Percentiles rank a stretch among this genome's conserved stretches.
These are phyloP conservation scores for Xylaria sp. DNA, from an alignment of 495 filamentous ascomycete species.

Conservation along the genomic window DNA sequence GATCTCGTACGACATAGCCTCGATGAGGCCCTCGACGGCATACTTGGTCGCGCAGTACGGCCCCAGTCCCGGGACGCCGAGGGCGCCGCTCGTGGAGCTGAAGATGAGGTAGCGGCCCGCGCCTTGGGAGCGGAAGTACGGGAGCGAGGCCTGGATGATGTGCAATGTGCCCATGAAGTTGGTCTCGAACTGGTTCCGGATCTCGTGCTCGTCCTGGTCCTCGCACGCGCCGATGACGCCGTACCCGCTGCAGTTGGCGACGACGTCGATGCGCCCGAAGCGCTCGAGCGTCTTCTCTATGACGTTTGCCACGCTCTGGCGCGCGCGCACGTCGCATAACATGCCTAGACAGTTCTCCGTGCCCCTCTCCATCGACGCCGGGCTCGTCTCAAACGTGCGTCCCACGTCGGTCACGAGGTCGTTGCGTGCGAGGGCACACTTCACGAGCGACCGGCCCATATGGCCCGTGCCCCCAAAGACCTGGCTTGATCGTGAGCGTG, in stretches of 20 bases:
- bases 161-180: constrained; percentile 95
- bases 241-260: constrained; percentile 91
- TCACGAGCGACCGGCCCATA: constrained; percentile 90
- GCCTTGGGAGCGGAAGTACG: constrained; percentile 80
- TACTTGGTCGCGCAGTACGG: constrained; percentile 98
- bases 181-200: constrained; percentile 95
- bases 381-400: constrained; percentile 78
- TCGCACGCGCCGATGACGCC: constrained; percentile 96
- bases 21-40: constrained; percentile 91
- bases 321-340: constrained; percentile 87
- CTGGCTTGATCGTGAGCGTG: constrained; percentile 47
- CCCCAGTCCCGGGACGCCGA: constrained; percentile 89
- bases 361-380: constrained; percentile 69
- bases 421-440: constrained; percentile 76
- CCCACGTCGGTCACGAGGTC: constrained; percentile 92
- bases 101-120: constrained; percentile 91
- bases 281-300: constrained; percentile 70
- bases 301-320: constrained; percentile 75
- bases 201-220: constrained; percentile 93
- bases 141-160: constrained; percentile 88
- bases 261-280: constrained; percentile 85
- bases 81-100: constrained; percentile 84
- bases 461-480: constrained; percentile 96
- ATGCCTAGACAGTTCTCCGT: constrained; percentile 79
- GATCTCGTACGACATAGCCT: constrained; percentile 94